A percentile compares a stretch with the other conserved stretches of the same genome.
These are phyloP conservation scores for Domatiomyces globalis DNA, from an alignment of 2,329 filamentous ascomycete genomes.

Conservation along the genomic window DNA sequence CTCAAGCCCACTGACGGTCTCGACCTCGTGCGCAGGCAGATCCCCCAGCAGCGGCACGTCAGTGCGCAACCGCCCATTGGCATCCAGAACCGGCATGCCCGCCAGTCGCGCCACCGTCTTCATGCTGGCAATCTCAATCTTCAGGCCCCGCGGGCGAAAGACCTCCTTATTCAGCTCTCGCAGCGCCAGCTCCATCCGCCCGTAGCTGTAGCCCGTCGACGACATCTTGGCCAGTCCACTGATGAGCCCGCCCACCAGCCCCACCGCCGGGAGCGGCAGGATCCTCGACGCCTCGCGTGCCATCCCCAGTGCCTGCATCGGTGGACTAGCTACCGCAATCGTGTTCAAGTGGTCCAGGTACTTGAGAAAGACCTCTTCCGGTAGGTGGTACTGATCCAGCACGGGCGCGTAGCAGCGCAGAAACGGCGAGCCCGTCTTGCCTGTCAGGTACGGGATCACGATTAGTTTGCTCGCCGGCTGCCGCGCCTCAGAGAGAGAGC, in stretches of 20 bases:
- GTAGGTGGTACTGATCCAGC: slow-evolving; percentile 31
- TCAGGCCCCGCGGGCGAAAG: slow-evolving; percentile 18
- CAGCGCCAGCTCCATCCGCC: slow-evolving; percentile 16
- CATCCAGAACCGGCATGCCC: slow-evolving; percentile 19
- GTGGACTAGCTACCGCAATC: slow-evolving; percentile 17
- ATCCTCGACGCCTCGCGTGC: slow-evolving; percentile 19
- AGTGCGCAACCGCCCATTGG: slow-evolving; percentile 16
- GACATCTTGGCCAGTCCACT: slow-evolving; percentile 18
- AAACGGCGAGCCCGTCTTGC: slow-evolving; percentile 2
- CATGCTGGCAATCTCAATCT: slow-evolving; percentile 19
- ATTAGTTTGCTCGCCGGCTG: slow-evolving; percentile 1
- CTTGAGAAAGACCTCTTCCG: slow-evolving; percentile 26
- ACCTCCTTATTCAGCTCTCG: slow-evolving; percentile 19
- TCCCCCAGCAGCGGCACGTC: slow-evolving; percentile 10
- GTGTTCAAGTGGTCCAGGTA: slow-evolving; percentile 21
- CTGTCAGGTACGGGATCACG: slow-evolving; percentile 3
- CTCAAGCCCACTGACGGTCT: slow-evolving; percentile 6
- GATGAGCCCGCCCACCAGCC: slow-evolving; percentile 18
- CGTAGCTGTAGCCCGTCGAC: slow-evolving; percentile 16
- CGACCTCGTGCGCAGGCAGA: background rate
- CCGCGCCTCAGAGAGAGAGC: background rate
- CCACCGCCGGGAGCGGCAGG: slow-evolving; percentile 17
- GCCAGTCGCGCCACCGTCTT: slow-evolving; percentile 20
- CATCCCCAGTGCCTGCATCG: slow-evolving; percentile 19
- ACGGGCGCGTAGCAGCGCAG: slow-evolving; percentile 5